Evolutionary conservation across 2,329 filamentous ascomycete genomes (phyloP).

Genomic region (Botrytis aclada): DNA sequence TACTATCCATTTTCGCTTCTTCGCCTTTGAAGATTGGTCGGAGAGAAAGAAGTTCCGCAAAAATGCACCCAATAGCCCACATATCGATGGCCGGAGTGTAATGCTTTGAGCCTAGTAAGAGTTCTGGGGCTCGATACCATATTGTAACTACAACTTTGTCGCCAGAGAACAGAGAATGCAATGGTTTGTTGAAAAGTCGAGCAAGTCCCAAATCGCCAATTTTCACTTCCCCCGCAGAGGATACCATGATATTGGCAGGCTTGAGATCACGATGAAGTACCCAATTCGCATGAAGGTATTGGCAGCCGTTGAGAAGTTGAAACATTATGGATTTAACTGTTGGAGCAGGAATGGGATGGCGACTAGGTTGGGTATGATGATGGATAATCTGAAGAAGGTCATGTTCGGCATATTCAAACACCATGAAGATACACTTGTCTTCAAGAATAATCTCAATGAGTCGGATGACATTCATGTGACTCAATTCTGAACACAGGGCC

Average conservation of each 20-base stretch:
- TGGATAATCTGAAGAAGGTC: slow-evolving; percentile 97
- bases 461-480: slow-evolving; percentile 83
- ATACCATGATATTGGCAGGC: slow-evolving; percentile 98
- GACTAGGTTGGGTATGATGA: slow-evolving; percentile 83
- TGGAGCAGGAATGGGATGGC: slow-evolving; percentile 81
- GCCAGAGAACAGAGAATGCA: slow-evolving; percentile 86
- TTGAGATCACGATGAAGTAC: slow-evolving; percentile 96
- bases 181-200: slow-evolving; percentile 87
- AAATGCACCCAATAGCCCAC: slow-evolving; percentile 98
- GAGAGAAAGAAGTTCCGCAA: slow-evolving; percentile 85
- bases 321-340: slow-evolving; percentile 95
- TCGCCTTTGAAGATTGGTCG: slow-evolving; percentile 98
- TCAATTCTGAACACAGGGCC: slow-evolving; percentile 90
- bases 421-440: slow-evolving; percentile 99
- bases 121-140: slow-evolving; percentile 95
- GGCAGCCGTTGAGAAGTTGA: slow-evolving; percentile 89
- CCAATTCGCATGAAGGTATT: slow-evolving; percentile 96
- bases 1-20: slow-evolving; percentile 97
- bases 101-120: slow-evolving; percentile 88
- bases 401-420: slow-evolving; percentile 98
- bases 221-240: slow-evolving; percentile 81
- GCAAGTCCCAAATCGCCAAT: slow-evolving; percentile 94
- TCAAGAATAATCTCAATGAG: slow-evolving; percentile 95
- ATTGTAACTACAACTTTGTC: slow-evolving; percentile 99
- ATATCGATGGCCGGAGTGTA: slow-evolving; percentile 97